Percentiles rank a stretch among this genome's conserved stretches.
Evolutionary conservation across 768 basidiomycete species (phyloP).

Genomic region (Clathrus columnatus): DNA sequence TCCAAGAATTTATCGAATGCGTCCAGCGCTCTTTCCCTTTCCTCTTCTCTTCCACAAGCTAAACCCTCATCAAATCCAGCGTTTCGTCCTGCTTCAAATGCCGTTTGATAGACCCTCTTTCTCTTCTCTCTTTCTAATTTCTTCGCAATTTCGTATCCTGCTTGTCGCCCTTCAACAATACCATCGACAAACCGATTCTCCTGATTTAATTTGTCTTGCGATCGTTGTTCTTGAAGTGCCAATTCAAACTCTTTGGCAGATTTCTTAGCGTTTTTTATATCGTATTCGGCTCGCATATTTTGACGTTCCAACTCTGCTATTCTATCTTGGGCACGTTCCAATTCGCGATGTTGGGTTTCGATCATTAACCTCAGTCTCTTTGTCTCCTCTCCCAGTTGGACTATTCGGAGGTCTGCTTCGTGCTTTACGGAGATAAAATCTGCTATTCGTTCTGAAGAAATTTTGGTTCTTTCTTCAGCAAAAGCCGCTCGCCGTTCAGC

Average conservation of each 20-base stretch:
- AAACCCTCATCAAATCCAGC: slow-evolving; percentile 29
- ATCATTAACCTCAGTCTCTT: slow-evolving; percentile 39
- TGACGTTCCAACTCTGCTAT: slow-evolving; percentile 28
- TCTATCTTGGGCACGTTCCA: slow-evolving; percentile 23
- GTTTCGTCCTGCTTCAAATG: slow-evolving; percentile 17
- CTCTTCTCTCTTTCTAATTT: slow-evolving; percentile 30
- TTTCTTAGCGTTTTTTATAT: slow-evolving; percentile 5
- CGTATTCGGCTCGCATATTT: slow-evolving; percentile 32
- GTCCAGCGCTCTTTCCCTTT: slow-evolving; percentile 43
- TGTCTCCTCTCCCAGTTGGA: slow-evolving; percentile 34
- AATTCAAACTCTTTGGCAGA: not conserved
- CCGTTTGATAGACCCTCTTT: slow-evolving; percentile 11
- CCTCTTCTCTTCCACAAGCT: slow-evolving; percentile 36
- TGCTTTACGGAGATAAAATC: slow-evolving; percentile 35
- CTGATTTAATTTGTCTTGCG: not conserved
- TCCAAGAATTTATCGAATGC: slow-evolving; percentile 51
- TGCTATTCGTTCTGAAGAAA: slow-evolving; percentile 29
- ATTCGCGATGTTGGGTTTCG: slow-evolving; percentile 38
- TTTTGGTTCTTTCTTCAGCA: slow-evolving; percentile 41
- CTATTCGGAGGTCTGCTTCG: slow-evolving; percentile 29
- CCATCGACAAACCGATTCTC: slow-evolving; percentile 23
- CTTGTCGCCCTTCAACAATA: slow-evolving; percentile 35
- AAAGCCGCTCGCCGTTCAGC: slow-evolving; percentile 41
- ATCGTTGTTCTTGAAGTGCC: slow-evolving; percentile 23
- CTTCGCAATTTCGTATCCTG: slow-evolving; percentile 31